Conservation (phyloP, 768 basidiomycete species). For the Tylopilus sp. region DNA sequence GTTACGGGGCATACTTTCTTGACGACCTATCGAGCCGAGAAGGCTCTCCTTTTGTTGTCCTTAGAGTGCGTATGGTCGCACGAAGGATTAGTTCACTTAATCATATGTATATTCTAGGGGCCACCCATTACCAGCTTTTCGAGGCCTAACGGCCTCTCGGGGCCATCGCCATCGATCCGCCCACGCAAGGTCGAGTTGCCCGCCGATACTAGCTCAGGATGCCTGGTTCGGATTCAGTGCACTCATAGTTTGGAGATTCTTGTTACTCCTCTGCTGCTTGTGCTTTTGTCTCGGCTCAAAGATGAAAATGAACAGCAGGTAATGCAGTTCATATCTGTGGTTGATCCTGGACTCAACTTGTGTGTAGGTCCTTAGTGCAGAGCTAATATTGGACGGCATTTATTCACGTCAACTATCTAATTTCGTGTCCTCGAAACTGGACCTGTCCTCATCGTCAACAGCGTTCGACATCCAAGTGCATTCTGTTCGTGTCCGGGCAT, state of each 20-base stretch:
- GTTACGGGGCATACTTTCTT: constrained; percentile 40
- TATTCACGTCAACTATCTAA: constrained; percentile 38
- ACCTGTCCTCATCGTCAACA: constrained; percentile 14
- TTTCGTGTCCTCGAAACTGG: constrained; percentile 25
- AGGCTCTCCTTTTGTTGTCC: constrained; percentile 42
- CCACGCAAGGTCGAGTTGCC: constrained; percentile 3
- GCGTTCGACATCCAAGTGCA: constrained; percentile 44
- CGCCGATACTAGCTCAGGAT: background rate
- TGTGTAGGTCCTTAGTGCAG: constrained; percentile 35
- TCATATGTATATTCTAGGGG: constrained; percentile 7
- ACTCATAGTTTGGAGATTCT: constrained; percentile 37
- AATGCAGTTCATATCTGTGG: constrained; percentile 15
- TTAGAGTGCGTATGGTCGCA: constrained; percentile 35
- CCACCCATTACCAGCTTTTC: constrained; percentile 10
- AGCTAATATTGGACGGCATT: constrained; percentile 39
- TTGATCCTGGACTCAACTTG: constrained; percentile 7
- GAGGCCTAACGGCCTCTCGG: background rate
- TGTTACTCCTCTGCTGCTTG: constrained; percentile 55
- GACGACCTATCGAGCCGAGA: constrained; percentile 42
- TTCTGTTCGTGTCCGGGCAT: constrained; percentile 36
- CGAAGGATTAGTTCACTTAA: background rate
- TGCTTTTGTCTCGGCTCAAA: constrained; percentile 42
- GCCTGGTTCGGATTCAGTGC: constrained; percentile 37
- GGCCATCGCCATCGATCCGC: constrained; percentile 2
- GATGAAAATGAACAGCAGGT: constrained; percentile 48